Evolutionary conservation across 2,329 filamentous ascomycete species (phyloP).

Genomic region (Fusarium lateritium): DNA sequence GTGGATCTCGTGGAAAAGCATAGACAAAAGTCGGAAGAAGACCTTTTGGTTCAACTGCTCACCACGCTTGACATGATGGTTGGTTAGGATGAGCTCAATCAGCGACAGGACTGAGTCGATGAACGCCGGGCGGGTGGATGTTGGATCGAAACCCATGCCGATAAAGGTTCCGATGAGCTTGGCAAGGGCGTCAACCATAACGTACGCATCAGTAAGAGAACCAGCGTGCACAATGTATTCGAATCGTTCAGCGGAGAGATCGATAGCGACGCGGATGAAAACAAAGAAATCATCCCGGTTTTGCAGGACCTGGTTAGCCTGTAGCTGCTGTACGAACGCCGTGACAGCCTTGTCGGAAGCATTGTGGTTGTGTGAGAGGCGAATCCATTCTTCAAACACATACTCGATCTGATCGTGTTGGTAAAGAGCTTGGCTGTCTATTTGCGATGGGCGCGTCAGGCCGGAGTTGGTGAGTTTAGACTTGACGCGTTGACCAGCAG

Average conservation of each 20-base stretch:
- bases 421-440: slow-evolving; percentile 64
- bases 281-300: slow-evolving; percentile 81
- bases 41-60: slow-evolving; percentile 89
- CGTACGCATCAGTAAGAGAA: slow-evolving; percentile 69
- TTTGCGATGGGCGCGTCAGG: slow-evolving; percentile 57
- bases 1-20: slow-evolving; percentile 83
- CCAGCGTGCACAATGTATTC: slow-evolving; percentile 78
- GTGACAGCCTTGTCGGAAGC: slow-evolving; percentile 79
- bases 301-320: slow-evolving; percentile 79
- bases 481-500: slow-evolving; percentile 79
- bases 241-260: slow-evolving; percentile 82
- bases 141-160: slow-evolving; percentile 76
- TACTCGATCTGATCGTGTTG: slow-evolving; percentile 92
- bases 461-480: slow-evolving; percentile 66
- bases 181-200: slow-evolving; percentile 83
- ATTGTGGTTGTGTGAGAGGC: slow-evolving; percentile 82
- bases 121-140: slow-evolving; percentile 77
- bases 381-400: slow-evolving; percentile 95
- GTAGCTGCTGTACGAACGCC: slow-evolving; percentile 88
- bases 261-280: slow-evolving; percentile 86
- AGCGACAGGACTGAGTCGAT: slow-evolving; percentile 84
- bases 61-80: slow-evolving; percentile 85
- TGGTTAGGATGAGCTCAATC: slow-evolving; percentile 84
- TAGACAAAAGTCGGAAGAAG: slow-evolving; percentile 91
- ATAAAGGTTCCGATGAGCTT: slow-evolving; percentile 85